Base-by-base conservation (phyloP, 768 basidiomycete genomes). In the Mycena pura region DNA sequence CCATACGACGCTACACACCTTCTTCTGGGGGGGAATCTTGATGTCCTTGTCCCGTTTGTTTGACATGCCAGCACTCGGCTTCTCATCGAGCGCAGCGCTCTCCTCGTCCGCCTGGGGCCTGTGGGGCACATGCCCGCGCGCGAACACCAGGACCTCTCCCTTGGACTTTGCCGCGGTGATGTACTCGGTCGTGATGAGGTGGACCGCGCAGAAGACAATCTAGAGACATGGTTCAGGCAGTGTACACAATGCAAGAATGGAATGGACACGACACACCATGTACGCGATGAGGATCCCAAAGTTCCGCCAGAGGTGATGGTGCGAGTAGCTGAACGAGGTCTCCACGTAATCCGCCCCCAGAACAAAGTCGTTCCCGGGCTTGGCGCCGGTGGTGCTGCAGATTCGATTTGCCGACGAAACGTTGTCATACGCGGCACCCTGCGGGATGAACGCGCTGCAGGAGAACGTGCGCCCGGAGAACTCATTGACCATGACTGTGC, bases 241-340 rank as follows among this genome's bases (percentile, higher is more conserved):
- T 31, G 8, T 7, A 22, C 13, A 9, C 11, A 29, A 27, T 11
- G 22, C 6, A 27, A 6, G 19, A 10, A 8, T 19, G 19, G 22
- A 22, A 15, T 22, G 22, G 14, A 39, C 1, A 54, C 64, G 6
- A n/a, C n/a, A n/a, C 10, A 61, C 64, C 40, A 75, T 76, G 69
- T 84, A 86, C 1, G 64, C 74, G 39, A 82, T 58, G 17, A 83
- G 67, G 63, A 86, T 82, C 11, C 85, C 84, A 7, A 72, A 55
- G 53, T 78, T 80, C 62, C 79, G 70, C 77, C 77, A 78, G 11
- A 77, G 57, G 56, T 76, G 56, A 0, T 66, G 68, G 60, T 67
- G 60, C 2, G 36, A 29, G 51, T 73, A 77, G 24, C 68, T 64
- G 57, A 61, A 77, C 14, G 68, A 70, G 65, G 78, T 9, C 52